phyloP scores from a whole-genome alignment of 2,329 filamentous ascomycete species.

The Elsinoe ampelina region DNA sequence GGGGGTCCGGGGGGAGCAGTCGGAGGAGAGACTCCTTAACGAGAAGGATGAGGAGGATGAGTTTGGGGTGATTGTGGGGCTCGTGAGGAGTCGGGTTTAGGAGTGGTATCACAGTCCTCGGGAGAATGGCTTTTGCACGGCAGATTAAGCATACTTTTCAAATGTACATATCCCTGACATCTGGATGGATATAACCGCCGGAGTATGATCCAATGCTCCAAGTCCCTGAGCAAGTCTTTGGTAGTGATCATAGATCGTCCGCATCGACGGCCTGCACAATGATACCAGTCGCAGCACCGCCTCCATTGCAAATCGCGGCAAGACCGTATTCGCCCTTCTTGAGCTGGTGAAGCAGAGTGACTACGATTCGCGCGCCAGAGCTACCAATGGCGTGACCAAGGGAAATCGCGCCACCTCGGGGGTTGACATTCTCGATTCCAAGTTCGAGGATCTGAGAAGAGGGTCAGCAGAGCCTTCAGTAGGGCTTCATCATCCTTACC shows the following conservation, averaged over 20 bases:
- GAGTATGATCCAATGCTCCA: too few relatives aligned
- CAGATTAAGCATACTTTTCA: not conserved
- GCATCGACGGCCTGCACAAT: conserved; percentile 71
- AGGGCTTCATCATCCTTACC: conserved; percentile 36
- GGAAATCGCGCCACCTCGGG: conserved; percentile 82
- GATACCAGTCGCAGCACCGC: conserved; percentile 81
- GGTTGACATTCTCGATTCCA: conserved; percentile 71
- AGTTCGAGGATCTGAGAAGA: conserved; percentile 62
- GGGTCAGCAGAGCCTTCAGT: conserved; percentile 16
- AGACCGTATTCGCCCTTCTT: conserved; percentile 89
- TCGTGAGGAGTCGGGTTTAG: too few relatives aligned
- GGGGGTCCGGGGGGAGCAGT: not conserved
- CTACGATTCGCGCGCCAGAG: conserved; percentile 84
- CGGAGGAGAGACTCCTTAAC: not conserved
- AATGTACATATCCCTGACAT: not conserved
- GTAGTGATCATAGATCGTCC: conserved; percentile 25
- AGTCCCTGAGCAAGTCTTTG: not conserved
- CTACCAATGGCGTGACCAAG: conserved; percentile 87
- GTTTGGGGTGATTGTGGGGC: not conserved
- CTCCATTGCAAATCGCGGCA: conserved; percentile 94
- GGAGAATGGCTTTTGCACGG: not conserved
- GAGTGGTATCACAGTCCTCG: too few relatives aligned
- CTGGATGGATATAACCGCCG: too few relatives aligned
- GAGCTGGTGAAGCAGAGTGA: conserved; percentile 82
- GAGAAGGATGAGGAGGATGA: conserved; percentile 6